Conservation (phyloP, 2,329 filamentous ascomycete species). For the Xylariaceae sp. region DNA sequence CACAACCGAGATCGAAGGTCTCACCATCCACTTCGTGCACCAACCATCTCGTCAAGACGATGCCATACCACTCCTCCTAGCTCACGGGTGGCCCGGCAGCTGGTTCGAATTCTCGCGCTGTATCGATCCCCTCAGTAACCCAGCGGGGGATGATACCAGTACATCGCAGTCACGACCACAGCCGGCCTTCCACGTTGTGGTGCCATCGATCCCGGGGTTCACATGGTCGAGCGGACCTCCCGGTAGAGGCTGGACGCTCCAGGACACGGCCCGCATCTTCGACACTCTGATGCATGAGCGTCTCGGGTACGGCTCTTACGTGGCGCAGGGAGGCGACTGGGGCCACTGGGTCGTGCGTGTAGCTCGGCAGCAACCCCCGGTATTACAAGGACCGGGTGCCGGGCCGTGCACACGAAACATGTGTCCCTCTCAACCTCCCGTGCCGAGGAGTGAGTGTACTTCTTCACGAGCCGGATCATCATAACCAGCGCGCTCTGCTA, state of each 20-base stretch:
- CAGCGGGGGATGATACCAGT: slow-evolving; percentile 9
- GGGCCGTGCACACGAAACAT: slow-evolving; percentile 37
- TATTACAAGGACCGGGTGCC: slow-evolving; percentile 22
- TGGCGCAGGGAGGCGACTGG: slow-evolving; percentile 27
- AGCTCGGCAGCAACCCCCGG: slow-evolving; percentile 32
- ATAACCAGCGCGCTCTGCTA: slow-evolving; percentile 18
- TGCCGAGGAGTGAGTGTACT: slow-evolving; percentile 25
- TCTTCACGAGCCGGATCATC: slow-evolving; percentile 21
- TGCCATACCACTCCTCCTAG: slow-evolving; percentile 34
- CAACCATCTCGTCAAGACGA: slow-evolving; percentile 11
- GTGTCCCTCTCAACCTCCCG: slow-evolving; percentile 33
- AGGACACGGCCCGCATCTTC: slow-evolving; percentile 34
- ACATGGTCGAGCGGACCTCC: slow-evolving; percentile 31
- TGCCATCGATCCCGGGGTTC: slow-evolving; percentile 36
- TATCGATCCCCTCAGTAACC: slow-evolving; percentile 30
- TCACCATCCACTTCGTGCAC: slow-evolving; percentile 26
- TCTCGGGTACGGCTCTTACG: slow-evolving; percentile 35
- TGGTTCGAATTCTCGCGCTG: slow-evolving; percentile 40
- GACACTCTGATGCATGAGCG: slow-evolving; percentile 35
- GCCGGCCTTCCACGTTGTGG: slow-evolving; percentile 33
- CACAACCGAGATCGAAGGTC: slow-evolving; percentile 17
- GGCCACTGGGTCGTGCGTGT: slow-evolving; percentile 35
- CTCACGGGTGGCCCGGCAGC: slow-evolving; percentile 41
- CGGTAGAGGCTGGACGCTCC: slow-evolving; percentile 31
- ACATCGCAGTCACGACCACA: too few species aligned